Evolutionary conservation across 73 alveolate species (phyloP), one percentile per base, ranked within the genome.

Genomic region (Paramecium tetraurelia): DNA sequence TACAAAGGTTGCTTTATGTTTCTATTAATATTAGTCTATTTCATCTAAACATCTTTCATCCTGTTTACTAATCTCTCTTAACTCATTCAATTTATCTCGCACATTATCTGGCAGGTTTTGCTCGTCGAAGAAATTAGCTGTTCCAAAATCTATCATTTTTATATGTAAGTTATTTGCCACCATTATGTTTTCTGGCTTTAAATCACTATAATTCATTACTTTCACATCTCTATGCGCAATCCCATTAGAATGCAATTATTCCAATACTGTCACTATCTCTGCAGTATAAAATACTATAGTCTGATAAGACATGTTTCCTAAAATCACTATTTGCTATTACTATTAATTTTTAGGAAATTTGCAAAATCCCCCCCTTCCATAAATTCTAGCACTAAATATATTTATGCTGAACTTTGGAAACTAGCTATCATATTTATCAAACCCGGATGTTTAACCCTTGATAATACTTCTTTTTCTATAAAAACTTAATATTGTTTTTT

Each of bases 221-320:
- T 95, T 95, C 24, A 95, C 84, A 92, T 95, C 98, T 89, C 98
- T 95, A 58, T 95, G 95, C 6, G 93, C 83, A 22, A 95, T 93
- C 10, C 89, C 95, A 27, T 95, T 93, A 9, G 57, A 35, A 85
- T 95, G 98, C 35, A 95, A 83, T 44, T 93, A 71, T 43, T 93
- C 96, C 1, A 95, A 69, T 12, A 92, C 93, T 36, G 92, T 90
- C 46, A 95, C 50, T 10, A 95, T 92, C 58, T 93, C 92, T 3
- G 95, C 96, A 3, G 89, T 69, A 85, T 93, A 95, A 75, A 95
- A 95, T 58, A 69, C 35, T 5, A 90, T 93, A 33, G 59, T 86
- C 4, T 89, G 92, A 22, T 85, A 92, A 14, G 58, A 44, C 71
- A 95, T 71, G 5, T 48, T 46, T 29, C 93, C 89, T 72, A 41